These are phyloP conservation scores for Anthoceros angustus DNA, from an alignment of 225 moss, liverwort and hornwort species.

Conservation along the genomic window DNA sequence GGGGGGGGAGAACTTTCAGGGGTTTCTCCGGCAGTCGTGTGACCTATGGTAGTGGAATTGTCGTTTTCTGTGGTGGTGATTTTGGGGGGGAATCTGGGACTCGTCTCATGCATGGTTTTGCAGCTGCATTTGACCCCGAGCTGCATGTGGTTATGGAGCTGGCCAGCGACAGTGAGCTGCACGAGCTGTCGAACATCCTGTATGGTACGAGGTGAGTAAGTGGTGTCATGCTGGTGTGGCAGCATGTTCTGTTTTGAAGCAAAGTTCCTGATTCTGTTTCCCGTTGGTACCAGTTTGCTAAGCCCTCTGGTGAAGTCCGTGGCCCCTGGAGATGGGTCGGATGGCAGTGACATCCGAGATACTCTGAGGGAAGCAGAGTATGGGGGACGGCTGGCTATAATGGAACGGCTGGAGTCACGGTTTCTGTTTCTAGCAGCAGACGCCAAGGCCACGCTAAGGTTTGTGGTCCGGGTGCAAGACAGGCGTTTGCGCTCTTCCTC, in stretches of 20 bases:
- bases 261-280: conserved; percentile 4
- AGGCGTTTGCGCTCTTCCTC: not conserved
- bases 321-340: conserved; percentile 64
- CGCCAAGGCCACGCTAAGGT: conserved; percentile 86
- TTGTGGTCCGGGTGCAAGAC: conserved; percentile 4
- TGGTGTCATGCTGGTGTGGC: conserved; percentile 4
- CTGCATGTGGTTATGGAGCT: conserved; percentile 74
- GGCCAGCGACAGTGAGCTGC: conserved; percentile 72
- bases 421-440: conserved; percentile 90
- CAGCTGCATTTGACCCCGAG: conserved; percentile 73
- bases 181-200: conserved; percentile 60
- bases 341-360: conserved; percentile 31
- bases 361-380: conserved; percentile 38
- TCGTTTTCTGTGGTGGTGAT: not conserved
- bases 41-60: not conserved
- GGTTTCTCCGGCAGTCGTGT: not conserved
- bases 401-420: conserved; percentile 68
- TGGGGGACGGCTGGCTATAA: conserved; percentile 61
- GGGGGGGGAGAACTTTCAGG: no score
- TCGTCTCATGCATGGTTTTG: not conserved
- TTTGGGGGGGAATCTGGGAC: not conserved
- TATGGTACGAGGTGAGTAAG: conserved; percentile 58
- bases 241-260: not conserved
- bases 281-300: conserved; percentile 34
- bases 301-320: conserved; percentile 87